Conservation (phyloP, 2,329 filamentous ascomycete species). For the Arthrobotrys iridis region DNA sequence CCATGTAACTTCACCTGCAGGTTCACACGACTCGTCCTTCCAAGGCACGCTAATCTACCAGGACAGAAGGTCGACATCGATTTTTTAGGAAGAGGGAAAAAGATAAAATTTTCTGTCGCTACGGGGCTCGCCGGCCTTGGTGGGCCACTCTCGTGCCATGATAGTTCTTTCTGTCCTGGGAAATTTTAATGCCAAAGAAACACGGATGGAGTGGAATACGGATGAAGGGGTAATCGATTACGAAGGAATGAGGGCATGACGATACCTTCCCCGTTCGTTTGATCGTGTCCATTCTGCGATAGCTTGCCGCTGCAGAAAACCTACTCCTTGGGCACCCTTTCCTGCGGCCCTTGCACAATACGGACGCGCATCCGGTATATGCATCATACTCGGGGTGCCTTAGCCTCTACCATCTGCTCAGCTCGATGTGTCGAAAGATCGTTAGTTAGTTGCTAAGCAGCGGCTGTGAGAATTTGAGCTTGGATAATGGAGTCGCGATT, state of each 20-base stretch:
- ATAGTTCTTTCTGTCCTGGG: neutral
- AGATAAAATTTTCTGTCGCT: constrained; percentile 12
- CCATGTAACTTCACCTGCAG: constrained; percentile 43
- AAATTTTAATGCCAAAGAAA: neutral
- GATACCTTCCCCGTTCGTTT: constrained; percentile 13
- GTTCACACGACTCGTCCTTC: constrained; percentile 36
- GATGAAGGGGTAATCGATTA: constrained; percentile 21
- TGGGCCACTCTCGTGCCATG: constrained; percentile 1
- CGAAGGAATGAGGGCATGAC: constrained; percentile 26
- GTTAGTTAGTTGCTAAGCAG: neutral
- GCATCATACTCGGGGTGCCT: neutral
- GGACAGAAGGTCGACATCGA: constrained; percentile 20
- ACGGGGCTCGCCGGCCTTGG: constrained; percentile 4
- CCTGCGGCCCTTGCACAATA: constrained; percentile 22
- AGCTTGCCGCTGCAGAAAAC: constrained; percentile 26
- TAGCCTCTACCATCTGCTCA: neutral
- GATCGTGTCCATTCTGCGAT: constrained; percentile 25
- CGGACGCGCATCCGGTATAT: constrained; percentile 21
- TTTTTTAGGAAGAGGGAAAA: neutral
- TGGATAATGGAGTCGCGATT: constrained; percentile 28
- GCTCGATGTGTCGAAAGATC: constrained; percentile 9
- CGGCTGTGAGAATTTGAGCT: neutral
- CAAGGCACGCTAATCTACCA: constrained; percentile 26
- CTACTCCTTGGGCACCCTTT: constrained; percentile 28
- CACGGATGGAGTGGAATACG: no score